Evolutionary conservation across 2,329 filamentous ascomycete species (phyloP).

Genomic region (Clathrospora elynae): DNA sequence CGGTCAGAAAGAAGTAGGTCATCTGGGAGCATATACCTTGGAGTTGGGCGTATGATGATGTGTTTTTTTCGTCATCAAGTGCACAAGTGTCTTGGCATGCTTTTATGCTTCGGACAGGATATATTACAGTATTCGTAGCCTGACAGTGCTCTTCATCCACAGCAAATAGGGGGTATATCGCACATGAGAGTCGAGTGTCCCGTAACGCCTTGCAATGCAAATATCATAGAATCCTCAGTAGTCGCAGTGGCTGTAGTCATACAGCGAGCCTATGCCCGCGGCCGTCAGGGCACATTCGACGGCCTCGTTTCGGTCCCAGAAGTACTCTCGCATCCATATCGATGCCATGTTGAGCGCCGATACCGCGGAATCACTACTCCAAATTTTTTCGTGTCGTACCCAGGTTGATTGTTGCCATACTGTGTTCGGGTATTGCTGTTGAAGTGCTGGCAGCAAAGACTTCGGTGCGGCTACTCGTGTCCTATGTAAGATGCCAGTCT

Average conservation of each 20-base stretch:
- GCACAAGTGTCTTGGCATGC: too few species aligned
- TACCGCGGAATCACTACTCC: slow-evolving; percentile 41
- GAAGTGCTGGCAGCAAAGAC: slow-evolving; percentile 32
- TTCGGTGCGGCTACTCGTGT: slow-evolving; percentile 36
- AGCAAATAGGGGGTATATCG: too few species aligned
- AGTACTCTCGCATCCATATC: slow-evolving; percentile 45
- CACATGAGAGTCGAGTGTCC: slow-evolving; percentile 3
- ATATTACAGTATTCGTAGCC: too few species aligned
- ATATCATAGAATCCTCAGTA: slow-evolving; percentile 21
- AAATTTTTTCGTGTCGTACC: slow-evolving; percentile 40
- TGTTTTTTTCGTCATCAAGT: too few species aligned
- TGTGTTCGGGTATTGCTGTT: slow-evolving; percentile 36
- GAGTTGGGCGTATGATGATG: slow-evolving; percentile 14
- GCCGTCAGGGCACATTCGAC: slow-evolving; percentile 38
- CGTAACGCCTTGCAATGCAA: slow-evolving; percentile 8
- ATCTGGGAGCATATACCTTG: slow-evolving; percentile 11
- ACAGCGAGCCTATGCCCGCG: slow-evolving; percentile 35
- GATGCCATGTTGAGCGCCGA: slow-evolving; percentile 43
- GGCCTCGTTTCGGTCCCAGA: slow-evolving; percentile 43
- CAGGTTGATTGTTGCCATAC: slow-evolving; percentile 38
- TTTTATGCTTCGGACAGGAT: too few species aligned
- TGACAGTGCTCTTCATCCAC: too few species aligned
- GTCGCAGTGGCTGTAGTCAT: slow-evolving; percentile 32
- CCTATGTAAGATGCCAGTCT: slow-evolving; percentile 35
- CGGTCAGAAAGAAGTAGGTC: background rate